These are phyloP conservation scores for Cutaneotrichosporon cyanovorans DNA, from an alignment of 1,284 basidiomycete genomes.

Conservation along the genomic window DNA sequence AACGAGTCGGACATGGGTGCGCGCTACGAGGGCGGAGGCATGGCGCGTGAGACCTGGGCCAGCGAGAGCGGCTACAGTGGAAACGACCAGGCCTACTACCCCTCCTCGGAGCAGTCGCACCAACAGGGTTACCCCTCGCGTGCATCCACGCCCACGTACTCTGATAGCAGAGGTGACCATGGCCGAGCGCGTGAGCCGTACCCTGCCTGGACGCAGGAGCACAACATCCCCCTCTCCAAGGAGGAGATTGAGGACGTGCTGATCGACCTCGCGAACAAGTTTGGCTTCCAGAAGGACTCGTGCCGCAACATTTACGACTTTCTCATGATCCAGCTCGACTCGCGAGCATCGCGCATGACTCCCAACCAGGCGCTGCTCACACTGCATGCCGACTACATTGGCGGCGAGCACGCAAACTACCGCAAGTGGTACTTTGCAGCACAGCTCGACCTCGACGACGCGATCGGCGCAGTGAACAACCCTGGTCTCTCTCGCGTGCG, in stretches of 20 bases:
- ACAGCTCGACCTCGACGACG: slow-evolving; percentile 96
- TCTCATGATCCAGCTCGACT: slow-evolving; percentile 95
- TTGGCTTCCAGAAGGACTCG: slow-evolving; percentile 89
- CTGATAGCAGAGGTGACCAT: slow-evolving; percentile 55
- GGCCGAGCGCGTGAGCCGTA: slow-evolving; percentile 50
- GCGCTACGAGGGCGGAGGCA: slow-evolving; percentile 45
- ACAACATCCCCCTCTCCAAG: slow-evolving; percentile 90
- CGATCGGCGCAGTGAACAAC: slow-evolving; percentile 86
- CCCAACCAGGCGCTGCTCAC: slow-evolving; percentile 91
- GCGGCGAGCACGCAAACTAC: slow-evolving; percentile 92
- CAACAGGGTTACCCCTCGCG: slow-evolving; percentile 39
- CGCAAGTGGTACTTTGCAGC: slow-evolving; percentile 99
- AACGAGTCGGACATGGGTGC: slow-evolving; percentile 65
- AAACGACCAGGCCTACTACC: slow-evolving; percentile 26
- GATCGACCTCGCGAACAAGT: slow-evolving; percentile 96
- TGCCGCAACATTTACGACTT: slow-evolving; percentile 79
- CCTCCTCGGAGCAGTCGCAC: slow-evolving; percentile 31
- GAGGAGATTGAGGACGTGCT: slow-evolving; percentile 99
- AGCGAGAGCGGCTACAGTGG: slow-evolving; percentile 40
- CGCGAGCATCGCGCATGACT: slow-evolving; percentile 92
- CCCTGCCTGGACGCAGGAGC: slow-evolving; percentile 86
- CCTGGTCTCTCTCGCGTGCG: slow-evolving; percentile 77
- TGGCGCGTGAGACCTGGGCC: slow-evolving; percentile 43
- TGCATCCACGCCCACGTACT: slow-evolving; percentile 45
- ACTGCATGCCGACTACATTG: slow-evolving; percentile 97